Percentiles rank a stretch among this genome's conserved stretches.
phyloP scores from a whole-genome alignment of 2,329 filamentous ascomycete genomes.

The Ophiocordyceps camponoti-floridani region DNA sequence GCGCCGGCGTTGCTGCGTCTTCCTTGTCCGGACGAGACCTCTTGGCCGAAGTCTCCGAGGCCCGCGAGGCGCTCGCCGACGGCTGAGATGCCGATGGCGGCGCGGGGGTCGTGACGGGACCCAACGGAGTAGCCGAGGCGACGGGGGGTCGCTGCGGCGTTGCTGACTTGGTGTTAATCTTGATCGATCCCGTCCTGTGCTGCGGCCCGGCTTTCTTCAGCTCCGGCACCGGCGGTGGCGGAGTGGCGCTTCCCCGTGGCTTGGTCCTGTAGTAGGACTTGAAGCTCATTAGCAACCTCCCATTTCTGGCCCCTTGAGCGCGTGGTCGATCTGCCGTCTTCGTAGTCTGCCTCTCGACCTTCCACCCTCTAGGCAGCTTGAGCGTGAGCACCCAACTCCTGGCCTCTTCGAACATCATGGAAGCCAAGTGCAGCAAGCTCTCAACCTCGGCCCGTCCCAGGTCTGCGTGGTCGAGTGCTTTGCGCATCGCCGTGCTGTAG shows the following conservation, averaged over 20 bases:
- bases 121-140: background rate
- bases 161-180: slow-evolving; percentile 17
- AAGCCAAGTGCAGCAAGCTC: slow-evolving; percentile 23
- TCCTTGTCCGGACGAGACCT: slow-evolving; percentile 19
- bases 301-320: background rate
- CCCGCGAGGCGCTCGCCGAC: slow-evolving; percentile 6
- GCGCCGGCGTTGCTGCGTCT: slow-evolving; percentile 14
- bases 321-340: slow-evolving; percentile 19
- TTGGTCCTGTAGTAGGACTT: slow-evolving; percentile 19
- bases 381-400: slow-evolving; percentile 22
- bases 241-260: slow-evolving; percentile 11
- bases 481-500: slow-evolving; percentile 23
- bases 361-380: slow-evolving; percentile 23
- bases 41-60: slow-evolving; percentile 11
- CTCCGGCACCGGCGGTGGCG: slow-evolving; percentile 6
- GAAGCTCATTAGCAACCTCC: slow-evolving; percentile 15
- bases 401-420: slow-evolving; percentile 28
- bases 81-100: slow-evolving; percentile 1
- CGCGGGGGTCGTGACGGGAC: slow-evolving; percentile 1
- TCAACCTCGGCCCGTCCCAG: slow-evolving; percentile 23
- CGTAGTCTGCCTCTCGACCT: slow-evolving; percentile 15
- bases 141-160: slow-evolving; percentile 6
- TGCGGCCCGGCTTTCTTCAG: slow-evolving; percentile 11
- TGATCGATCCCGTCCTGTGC: slow-evolving; percentile 18
- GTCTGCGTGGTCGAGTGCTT: slow-evolving; percentile 19